Percentiles rank a stretch among this genome's conserved stretches.
phyloP scores from a whole-genome alignment of 257 asterid species.

The Verbena officinalis region DNA sequence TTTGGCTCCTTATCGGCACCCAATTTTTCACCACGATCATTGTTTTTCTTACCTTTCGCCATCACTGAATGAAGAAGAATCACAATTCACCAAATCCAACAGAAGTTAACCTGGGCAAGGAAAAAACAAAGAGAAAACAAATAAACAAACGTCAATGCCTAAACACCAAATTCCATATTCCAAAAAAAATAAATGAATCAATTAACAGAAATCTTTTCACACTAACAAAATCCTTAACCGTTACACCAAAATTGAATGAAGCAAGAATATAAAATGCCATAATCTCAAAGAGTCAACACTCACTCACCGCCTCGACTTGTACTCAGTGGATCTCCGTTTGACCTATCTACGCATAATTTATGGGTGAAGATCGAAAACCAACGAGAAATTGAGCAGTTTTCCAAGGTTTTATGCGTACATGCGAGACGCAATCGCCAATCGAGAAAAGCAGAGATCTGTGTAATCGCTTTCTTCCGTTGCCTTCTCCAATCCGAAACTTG shows the following conservation, averaged over 20 bases:
- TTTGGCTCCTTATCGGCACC: too few species aligned
- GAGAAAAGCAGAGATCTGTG: slow-evolving; percentile 31
- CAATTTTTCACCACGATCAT: slow-evolving; percentile 93
- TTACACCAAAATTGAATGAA: not conserved
- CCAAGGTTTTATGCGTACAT: too few species aligned
- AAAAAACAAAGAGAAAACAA: too few species aligned
- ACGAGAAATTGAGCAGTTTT: too few species aligned
- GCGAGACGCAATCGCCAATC: slow-evolving; percentile 18
- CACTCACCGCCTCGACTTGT: slow-evolving; percentile 28
- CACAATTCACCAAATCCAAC: slow-evolving; percentile 34
- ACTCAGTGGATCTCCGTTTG: slow-evolving; percentile 29
- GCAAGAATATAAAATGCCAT: too few species aligned
- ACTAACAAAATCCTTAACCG: not conserved
- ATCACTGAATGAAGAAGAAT: slow-evolving; percentile 40
- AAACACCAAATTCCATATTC: slow-evolving; percentile 24
- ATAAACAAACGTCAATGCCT: slow-evolving; percentile 15
- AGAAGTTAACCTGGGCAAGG: slow-evolving; percentile 30
- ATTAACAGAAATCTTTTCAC: not conserved
- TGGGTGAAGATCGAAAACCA: too few species aligned
- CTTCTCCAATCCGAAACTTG: too few species aligned
- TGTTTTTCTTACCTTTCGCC: slow-evolving; percentile 87
- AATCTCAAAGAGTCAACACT: slow-evolving; percentile 22
- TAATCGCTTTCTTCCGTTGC: too few species aligned
- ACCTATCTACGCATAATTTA: not conserved
- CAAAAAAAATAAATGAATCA: not conserved